These are phyloP conservation scores for Phyllosticta capitalensis DNA, from an alignment of 2,329 filamentous ascomycete genomes.

Conservation along the genomic window DNA sequence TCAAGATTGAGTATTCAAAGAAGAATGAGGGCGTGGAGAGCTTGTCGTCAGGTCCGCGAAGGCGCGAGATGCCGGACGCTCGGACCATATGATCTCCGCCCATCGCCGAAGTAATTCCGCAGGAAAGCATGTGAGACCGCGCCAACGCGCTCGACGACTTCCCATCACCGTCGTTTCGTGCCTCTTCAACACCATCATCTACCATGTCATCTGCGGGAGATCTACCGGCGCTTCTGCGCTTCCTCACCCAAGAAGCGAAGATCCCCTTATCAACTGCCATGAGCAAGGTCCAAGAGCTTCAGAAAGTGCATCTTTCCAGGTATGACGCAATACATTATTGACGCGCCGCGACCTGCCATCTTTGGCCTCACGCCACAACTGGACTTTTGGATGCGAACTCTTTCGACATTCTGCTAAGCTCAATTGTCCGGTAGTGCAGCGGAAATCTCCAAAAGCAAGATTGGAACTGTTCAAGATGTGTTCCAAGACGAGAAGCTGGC, in stretches of 20 bases:
- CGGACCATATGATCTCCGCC: neutral
- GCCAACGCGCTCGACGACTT: neutral
- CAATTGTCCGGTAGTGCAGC: slow-evolving; percentile 27
- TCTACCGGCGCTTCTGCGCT: slow-evolving; percentile 43
- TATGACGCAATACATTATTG: slow-evolving; percentile 6
- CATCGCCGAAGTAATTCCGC: neutral
- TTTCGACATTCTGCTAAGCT: neutral
- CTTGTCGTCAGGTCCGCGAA: neutral
- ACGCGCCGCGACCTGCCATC: neutral
- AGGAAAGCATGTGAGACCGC: neutral
- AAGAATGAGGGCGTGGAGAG: neutral
- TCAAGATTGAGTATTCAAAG: too few species aligned
- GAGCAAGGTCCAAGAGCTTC: slow-evolving; percentile 45
- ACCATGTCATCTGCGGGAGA: slow-evolving; percentile 28
- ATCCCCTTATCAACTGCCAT: slow-evolving; percentile 47
- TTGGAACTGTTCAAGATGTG: slow-evolving; percentile 33
- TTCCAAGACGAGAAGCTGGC: slow-evolving; percentile 45
- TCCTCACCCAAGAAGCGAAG: slow-evolving; percentile 49
- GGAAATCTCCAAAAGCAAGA: slow-evolving; percentile 40
- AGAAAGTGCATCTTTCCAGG: slow-evolving; percentile 35
- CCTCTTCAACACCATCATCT: neutral
- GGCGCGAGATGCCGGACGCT: neutral
- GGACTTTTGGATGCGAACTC: neutral
- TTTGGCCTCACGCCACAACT: neutral
- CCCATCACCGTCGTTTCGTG: neutral